Conservation (phyloP, 73 alveolate species). For the Tetrahymena elliotti region DNA sequence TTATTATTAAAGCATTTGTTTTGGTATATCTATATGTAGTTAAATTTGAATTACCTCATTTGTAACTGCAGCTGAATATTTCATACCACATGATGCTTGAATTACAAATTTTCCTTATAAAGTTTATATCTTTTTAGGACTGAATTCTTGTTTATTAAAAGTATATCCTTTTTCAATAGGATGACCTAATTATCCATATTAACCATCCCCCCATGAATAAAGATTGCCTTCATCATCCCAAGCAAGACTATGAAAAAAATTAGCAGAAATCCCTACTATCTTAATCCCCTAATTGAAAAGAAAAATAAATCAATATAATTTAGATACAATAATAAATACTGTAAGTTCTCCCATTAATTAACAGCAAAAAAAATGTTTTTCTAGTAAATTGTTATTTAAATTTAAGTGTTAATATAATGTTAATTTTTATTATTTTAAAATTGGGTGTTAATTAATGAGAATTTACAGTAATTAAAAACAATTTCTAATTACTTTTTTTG, state of each 20-base stretch:
- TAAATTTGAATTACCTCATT: too few relatives aligned
- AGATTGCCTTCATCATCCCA: not conserved
- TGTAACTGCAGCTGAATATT: not conserved
- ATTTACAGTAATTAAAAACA: too few relatives aligned
- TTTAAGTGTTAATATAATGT: too few relatives aligned
- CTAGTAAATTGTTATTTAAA: too few relatives aligned
- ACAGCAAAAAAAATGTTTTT: too few relatives aligned
- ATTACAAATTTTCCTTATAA: not conserved
- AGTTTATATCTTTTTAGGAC: not conserved
- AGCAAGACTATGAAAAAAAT: not conserved
- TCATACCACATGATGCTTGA: not conserved
- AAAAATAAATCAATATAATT: not conserved
- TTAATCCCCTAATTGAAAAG: not conserved
- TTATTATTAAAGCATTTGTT: too few relatives aligned
- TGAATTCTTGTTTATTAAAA: not conserved
- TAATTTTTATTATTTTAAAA: too few relatives aligned
- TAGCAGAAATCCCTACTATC: not conserved
- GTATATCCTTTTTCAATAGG: not conserved
- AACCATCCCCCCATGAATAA: not conserved
- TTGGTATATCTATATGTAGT: too few relatives aligned
- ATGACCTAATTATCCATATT: not conserved
- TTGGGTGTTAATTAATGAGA: too few relatives aligned
- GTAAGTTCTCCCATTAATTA: too few relatives aligned
- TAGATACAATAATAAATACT: not conserved
- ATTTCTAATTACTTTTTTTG: not conserved